Percentiles rank a stretch among this genome's conserved stretches.
phyloP scores from a whole-genome alignment of 176 grass and related monocot species.

The Oryza officinalis region DNA sequence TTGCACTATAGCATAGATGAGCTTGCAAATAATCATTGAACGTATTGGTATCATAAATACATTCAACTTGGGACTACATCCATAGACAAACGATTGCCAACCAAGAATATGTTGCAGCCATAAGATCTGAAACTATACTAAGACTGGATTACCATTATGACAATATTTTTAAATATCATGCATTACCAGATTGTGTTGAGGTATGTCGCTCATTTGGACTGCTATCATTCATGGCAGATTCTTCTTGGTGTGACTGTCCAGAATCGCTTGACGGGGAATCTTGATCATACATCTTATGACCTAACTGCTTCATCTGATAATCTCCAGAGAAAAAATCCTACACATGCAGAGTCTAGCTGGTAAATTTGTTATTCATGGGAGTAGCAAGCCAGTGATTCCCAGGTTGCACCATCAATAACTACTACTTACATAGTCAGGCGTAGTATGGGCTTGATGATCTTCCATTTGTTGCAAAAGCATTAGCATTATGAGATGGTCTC shows the following conservation, averaged over 20 bases:
- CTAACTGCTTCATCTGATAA: slow-evolving; percentile 49
- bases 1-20: neutral
- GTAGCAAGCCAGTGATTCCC: slow-evolving; percentile 9
- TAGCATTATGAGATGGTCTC: slow-evolving; percentile 34
- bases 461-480: slow-evolving; percentile 39
- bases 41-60: neutral
- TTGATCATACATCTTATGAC: slow-evolving; percentile 39
- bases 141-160: neutral
- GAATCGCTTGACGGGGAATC: slow-evolving; percentile 60
- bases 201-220: slow-evolving; percentile 57
- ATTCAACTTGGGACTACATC: slow-evolving; percentile 1
- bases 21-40: slow-evolving; percentile 1
- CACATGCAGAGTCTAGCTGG: slow-evolving; percentile 25
- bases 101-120: slow-evolving; percentile 5
- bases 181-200: slow-evolving; percentile 69
- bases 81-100: slow-evolving; percentile 1
- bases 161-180: slow-evolving; percentile 2
- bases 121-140: slow-evolving; percentile 17
- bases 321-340: slow-evolving; percentile 50
- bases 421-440: slow-evolving; percentile 47
- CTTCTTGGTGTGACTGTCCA: slow-evolving; percentile 60
- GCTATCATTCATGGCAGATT: slow-evolving; percentile 64
- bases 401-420: slow-evolving; percentile 46
- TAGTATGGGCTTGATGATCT: slow-evolving; percentile 46
- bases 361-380: slow-evolving; percentile 35